Percentiles rank a stretch among this genome's conserved stretches.
phyloP scores from a whole-genome alignment of 257 asterid species.

The Datura wrightii region DNA sequence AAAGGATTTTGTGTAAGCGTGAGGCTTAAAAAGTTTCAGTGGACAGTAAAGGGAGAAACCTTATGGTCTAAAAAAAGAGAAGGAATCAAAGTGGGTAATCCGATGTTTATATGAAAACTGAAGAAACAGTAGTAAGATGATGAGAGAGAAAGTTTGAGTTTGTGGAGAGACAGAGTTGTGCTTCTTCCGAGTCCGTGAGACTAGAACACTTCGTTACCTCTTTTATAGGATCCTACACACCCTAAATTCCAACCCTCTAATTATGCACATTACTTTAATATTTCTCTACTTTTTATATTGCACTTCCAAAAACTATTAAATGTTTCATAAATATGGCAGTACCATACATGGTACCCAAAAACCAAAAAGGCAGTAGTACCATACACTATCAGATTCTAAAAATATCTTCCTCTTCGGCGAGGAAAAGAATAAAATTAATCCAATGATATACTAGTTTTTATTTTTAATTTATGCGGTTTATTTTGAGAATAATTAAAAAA shows the following conservation, averaged over 20 bases:
- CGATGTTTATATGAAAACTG: background rate
- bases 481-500: no score
- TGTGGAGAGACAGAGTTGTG: conserved; percentile 34
- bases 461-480: no score
- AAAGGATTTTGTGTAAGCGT: conserved; percentile 29
- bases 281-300: conserved; percentile 8
- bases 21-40: conserved; percentile 21
- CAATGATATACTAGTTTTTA: background rate
- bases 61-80: background rate
- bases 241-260: conserved; percentile 43
- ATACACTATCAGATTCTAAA: conserved; percentile 29
- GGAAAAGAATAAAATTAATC: background rate
- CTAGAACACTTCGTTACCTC: conserved; percentile 47
- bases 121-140: background rate
- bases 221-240: conserved; percentile 63
- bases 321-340: conserved; percentile 1
- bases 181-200: conserved; percentile 38
- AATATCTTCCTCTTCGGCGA: conserved; percentile 36
- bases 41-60: conserved; percentile 26
- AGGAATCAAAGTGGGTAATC: conserved; percentile 29
- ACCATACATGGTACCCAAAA: background rate
- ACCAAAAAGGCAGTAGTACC: conserved; percentile 16
- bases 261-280: background rate
- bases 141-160: conserved; percentile 14
- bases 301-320: background rate